A percentile compares a stretch with the other conserved stretches of the same genome.
Conservation (phyloP, 441 rosid genomes). For the Viola pubescens region DNA sequence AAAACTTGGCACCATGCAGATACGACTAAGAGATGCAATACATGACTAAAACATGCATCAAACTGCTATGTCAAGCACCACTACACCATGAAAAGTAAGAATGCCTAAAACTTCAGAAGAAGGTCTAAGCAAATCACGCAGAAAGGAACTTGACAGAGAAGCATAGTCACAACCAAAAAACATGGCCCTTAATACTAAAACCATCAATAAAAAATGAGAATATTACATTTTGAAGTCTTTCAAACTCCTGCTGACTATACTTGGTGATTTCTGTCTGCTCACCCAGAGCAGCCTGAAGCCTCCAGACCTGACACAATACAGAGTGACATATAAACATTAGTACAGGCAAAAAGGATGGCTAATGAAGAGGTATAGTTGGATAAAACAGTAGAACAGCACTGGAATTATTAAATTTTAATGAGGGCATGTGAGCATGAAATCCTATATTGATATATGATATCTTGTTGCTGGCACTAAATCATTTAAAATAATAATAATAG, state of each 20-base stretch:
- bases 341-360: background rate
- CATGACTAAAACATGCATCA: too few species aligned
- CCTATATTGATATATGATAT: background rate
- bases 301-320: slow-evolving; percentile 60
- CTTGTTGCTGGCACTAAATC: slow-evolving; percentile 5
- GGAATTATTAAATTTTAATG: too few species aligned
- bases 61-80: too few species aligned
- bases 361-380: background rate
- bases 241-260: slow-evolving; percentile 84
- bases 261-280: slow-evolving; percentile 90
- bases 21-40: too few species aligned
- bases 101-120: background rate
- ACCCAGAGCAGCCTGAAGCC: slow-evolving; percentile 97
- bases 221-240: slow-evolving; percentile 86
- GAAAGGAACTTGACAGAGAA: too few species aligned
- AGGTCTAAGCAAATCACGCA: background rate
- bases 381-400: background rate
- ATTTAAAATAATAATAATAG: background rate
- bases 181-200: background rate
- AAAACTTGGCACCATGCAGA: background rate
- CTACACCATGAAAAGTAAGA: too few species aligned
- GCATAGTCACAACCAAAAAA: too few species aligned
- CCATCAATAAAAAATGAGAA: slow-evolving; percentile 8
- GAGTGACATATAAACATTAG: background rate
- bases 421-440: slow-evolving; percentile 1